These are phyloP conservation scores for Candida methanosorbosa DNA, from an alignment of 805 yeast genomes.

Conservation along the genomic window DNA sequence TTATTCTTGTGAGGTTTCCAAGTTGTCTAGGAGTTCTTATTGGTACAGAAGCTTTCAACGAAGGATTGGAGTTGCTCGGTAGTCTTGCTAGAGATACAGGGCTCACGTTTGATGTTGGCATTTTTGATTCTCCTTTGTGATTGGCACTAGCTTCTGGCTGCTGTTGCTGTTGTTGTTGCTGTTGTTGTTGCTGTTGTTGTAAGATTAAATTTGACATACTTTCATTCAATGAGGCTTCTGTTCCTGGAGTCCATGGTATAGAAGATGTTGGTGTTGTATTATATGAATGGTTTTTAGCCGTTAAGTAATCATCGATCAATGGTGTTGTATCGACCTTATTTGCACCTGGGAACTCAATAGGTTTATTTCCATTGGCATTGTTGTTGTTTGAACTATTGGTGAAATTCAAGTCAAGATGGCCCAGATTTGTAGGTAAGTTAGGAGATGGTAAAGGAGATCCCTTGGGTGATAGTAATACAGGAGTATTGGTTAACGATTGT, in stretches of 20 bases:
- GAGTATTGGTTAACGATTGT: constrained; percentile 12
- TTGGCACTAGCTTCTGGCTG: background rate
- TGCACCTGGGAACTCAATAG: too few species aligned
- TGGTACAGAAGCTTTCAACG: background rate
- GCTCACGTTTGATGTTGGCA: too few species aligned
- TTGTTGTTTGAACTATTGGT: too few species aligned
- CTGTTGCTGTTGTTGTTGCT: background rate
- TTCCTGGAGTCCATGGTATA: background rate
- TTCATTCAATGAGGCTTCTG: too few species aligned
- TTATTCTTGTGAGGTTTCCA: background rate
- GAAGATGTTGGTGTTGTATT: too few species aligned
- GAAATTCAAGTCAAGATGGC: too few species aligned
- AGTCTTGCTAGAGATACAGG: background rate
- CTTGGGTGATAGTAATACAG: constrained; percentile 22
- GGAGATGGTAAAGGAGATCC: constrained; percentile 23
- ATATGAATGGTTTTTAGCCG: too few species aligned
- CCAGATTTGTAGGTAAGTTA: too few species aligned
- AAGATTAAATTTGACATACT: too few species aligned
- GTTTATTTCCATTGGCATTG: too few species aligned
- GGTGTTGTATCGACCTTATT: too few species aligned
- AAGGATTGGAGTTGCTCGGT: background rate
- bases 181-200: background rate
- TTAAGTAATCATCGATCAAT: too few species aligned
- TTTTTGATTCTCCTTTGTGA: background rate
- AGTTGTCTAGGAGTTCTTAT: background rate